Conservation (phyloP, 78 protist species). For the Dictyostelium purpureum region DNA sequence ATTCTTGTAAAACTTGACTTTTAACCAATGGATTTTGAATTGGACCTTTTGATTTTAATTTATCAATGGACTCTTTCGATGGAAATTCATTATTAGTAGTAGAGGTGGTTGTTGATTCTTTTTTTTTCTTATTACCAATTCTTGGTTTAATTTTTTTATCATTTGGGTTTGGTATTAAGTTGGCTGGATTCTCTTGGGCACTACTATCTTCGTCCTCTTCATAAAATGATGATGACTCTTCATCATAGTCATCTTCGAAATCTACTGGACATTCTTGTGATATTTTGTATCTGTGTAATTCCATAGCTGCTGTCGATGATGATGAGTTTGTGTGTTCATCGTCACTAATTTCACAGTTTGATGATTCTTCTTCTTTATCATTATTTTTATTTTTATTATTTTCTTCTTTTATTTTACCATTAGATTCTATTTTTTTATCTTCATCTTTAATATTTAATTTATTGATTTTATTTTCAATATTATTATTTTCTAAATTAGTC, state of each 20-base stretch:
- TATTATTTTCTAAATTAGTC: no score
- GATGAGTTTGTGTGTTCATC: constrained; percentile 28
- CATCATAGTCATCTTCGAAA: constrained; percentile 13
- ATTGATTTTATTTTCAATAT: no score
- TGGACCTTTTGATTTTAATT: neutral
- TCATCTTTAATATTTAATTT: no score
- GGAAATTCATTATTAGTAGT: neutral
- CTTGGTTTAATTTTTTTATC: no score
- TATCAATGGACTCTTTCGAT: neutral
- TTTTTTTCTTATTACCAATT: neutral
- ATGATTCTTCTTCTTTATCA: neutral
- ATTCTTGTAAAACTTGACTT: no score
- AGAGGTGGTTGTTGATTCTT: neutral
- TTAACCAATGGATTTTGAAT: neutral
- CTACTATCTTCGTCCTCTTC: constrained; percentile 11
- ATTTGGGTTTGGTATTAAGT: neutral
- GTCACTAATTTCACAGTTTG: constrained; percentile 11
- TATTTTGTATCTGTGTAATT: neutral
- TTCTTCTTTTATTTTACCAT: no score
- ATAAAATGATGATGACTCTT: constrained; percentile 5
- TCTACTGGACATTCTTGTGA: neutral
- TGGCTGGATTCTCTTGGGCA: neutral
- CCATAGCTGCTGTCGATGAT: constrained; percentile 3
- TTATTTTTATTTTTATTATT: neutral
- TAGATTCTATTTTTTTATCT: no score